Percentiles rank a stretch among this genome's conserved stretches.
Evolutionary conservation across 2,329 filamentous ascomycete species (phyloP).

Genomic region (Scedosporium dehoogii): DNA sequence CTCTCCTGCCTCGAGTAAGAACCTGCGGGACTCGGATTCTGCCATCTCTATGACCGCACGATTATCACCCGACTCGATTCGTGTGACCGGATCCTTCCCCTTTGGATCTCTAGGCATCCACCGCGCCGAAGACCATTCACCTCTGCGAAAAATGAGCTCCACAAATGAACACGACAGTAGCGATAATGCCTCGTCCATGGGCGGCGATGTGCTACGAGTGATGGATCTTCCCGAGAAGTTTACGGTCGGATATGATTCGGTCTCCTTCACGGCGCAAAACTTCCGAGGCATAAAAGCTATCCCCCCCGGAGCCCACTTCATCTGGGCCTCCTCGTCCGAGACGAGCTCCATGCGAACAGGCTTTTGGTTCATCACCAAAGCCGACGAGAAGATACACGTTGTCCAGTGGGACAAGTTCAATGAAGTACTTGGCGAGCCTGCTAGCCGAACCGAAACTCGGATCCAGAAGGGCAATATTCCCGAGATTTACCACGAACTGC

Average conservation of each 20-base stretch:
- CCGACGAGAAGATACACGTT: slow-evolving; percentile 27
- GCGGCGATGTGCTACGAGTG: slow-evolving; percentile 42
- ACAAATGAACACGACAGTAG: slow-evolving; percentile 6
- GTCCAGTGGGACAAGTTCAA: slow-evolving; percentile 47
- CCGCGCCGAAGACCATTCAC: neutral
- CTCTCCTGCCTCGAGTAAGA: neutral
- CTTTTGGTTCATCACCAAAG: slow-evolving; percentile 42
- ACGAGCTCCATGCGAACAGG: slow-evolving; percentile 41
- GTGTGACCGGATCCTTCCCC: slow-evolving; percentile 28
- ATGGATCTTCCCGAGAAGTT: slow-evolving; percentile 40
- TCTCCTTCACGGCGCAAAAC: slow-evolving; percentile 34
- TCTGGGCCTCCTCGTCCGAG: slow-evolving; percentile 44
- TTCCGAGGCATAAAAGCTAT: slow-evolving; percentile 46
- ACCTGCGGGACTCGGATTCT: slow-evolving; percentile 1
- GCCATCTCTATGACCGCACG: slow-evolving; percentile 1
- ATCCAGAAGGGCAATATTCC: slow-evolving; percentile 32
- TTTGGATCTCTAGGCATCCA: slow-evolving; percentile 32
- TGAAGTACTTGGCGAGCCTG: slow-evolving; percentile 42
- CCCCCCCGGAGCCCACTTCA: slow-evolving; percentile 45
- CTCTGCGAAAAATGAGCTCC: neutral
- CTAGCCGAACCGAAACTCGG: slow-evolving; percentile 29
- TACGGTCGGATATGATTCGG: slow-evolving; percentile 42
- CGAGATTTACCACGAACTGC: slow-evolving; percentile 28
- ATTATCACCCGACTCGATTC: slow-evolving; percentile 25
- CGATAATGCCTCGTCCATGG: slow-evolving; percentile 8